Conservation (phyloP, 805 yeast genomes). For the Kazachstania martiniae region DNA sequence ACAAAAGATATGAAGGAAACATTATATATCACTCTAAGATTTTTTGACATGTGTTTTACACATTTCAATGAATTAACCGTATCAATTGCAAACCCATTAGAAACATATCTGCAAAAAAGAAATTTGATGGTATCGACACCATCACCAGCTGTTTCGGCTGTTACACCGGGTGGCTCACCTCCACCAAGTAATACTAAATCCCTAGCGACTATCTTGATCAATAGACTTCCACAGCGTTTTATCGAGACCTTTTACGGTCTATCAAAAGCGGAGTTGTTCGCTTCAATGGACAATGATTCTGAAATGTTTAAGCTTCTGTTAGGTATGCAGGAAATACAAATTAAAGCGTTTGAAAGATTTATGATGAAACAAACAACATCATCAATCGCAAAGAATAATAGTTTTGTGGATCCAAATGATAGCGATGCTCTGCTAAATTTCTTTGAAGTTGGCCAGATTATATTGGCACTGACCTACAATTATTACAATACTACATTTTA, state of each 20-base stretch:
- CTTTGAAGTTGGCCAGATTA: conserved; percentile 16
- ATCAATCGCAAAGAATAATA: not conserved
- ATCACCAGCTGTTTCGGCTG: not conserved
- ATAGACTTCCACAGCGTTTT: conserved; percentile 19
- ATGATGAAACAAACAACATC: conserved; percentile 6
- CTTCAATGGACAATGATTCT: conserved; percentile 5
- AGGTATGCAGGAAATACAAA: conserved; percentile 7
- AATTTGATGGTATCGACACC: conserved; percentile 16
- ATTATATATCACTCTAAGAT: conserved; percentile 20
- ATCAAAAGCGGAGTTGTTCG: conserved; percentile 7
- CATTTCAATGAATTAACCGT: conserved; percentile 14
- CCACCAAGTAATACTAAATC: conserved; percentile 2
- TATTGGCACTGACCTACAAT: conserved; percentile 14
- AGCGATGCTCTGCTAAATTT: conserved; percentile 8
- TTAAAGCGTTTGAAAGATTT: conserved; percentile 14
- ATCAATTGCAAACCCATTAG: conserved; percentile 20
- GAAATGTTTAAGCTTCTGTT: conserved; percentile 13
- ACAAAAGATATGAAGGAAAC: conserved; percentile 36
- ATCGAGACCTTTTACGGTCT: conserved; percentile 12
- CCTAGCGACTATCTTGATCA: conserved; percentile 8
- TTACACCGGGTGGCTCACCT: not conserved
- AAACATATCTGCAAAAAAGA: conserved; percentile 12
- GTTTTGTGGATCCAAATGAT: conserved; percentile 2
- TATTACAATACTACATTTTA: conserved; percentile 19
- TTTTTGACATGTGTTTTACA: conserved; percentile 20